Conservation (phyloP, 2,329 filamentous ascomycete species). For the Trichophyton simii region DNA sequence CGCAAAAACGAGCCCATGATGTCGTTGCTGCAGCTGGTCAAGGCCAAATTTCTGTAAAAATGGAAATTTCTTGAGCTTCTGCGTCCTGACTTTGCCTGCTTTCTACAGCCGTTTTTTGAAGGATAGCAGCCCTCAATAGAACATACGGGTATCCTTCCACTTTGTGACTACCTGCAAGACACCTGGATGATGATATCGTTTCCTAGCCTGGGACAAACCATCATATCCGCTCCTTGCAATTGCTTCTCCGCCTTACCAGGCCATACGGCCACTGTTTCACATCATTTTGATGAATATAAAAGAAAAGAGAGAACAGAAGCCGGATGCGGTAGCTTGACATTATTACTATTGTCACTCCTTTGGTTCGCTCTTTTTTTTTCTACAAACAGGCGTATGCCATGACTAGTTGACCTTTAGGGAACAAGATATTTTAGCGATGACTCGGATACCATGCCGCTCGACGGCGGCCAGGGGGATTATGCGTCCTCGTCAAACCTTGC, state of each 20-base stretch:
- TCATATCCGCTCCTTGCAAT: slow-evolving; percentile 1
- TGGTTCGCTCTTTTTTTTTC: neutral
- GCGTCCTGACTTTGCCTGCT: neutral
- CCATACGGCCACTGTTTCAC: neutral
- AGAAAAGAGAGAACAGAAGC: neutral
- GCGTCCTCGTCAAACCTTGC: slow-evolving; percentile 23
- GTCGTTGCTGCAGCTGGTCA: neutral
- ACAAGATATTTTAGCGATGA: slow-evolving; percentile 19
- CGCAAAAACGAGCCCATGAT: slow-evolving; percentile 1
- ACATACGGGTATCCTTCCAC: neutral
- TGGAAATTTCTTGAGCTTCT: neutral
- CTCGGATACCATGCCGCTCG: slow-evolving; percentile 25
- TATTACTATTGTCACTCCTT: neutral
- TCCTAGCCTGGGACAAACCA: neutral
- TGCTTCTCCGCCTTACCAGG: neutral
- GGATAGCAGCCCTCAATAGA: neutral
- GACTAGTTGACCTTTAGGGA: slow-evolving; percentile 1
- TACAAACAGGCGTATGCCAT: neutral
- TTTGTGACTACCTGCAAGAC: neutral
- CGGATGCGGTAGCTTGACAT: neutral
- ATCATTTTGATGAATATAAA: neutral
- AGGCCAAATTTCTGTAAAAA: neutral
- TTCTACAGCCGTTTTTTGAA: neutral
- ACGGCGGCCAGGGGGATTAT: slow-evolving; percentile 23
- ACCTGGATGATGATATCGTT: neutral